These are phyloP conservation scores for Collybiopsis luxurians DNA, from an alignment of 768 basidiomycete genomes.

Conservation along the genomic window DNA sequence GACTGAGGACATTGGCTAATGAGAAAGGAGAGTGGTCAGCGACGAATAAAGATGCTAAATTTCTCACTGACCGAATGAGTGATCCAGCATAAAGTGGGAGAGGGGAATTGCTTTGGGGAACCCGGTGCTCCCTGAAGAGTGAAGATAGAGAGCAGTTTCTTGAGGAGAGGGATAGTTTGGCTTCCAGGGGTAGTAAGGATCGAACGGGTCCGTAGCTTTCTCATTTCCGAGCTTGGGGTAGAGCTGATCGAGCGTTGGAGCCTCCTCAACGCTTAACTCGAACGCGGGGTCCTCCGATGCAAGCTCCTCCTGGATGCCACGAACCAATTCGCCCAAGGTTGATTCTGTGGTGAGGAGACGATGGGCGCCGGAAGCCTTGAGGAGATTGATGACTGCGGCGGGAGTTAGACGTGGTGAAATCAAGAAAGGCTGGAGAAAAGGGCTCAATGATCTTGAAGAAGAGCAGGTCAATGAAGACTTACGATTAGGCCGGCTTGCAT, in stretches of 20 bases:
- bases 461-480: conserved; percentile 8
- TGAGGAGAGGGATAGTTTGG: conserved; percentile 10
- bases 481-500: conserved; percentile 34
- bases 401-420: conserved; percentile 20
- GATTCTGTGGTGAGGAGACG: conserved; percentile 13
- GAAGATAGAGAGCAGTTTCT: neutral
- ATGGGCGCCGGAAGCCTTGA: conserved; percentile 16
- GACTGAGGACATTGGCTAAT: neutral
- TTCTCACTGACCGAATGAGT: conserved; percentile 17
- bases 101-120: conserved; percentile 20
- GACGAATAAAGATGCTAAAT: neutral
- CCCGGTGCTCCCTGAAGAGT: conserved; percentile 9
- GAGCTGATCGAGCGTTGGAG: conserved; percentile 25
- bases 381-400: conserved; percentile 17
- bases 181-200: conserved; percentile 13
- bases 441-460: neutral
- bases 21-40: neutral
- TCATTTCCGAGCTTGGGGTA: conserved; percentile 29
- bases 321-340: conserved; percentile 12
- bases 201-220: conserved; percentile 12
- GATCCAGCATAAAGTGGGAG: conserved; percentile 11
- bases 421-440: conserved; percentile 18
- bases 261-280: conserved; percentile 23
- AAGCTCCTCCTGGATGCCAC: conserved; percentile 6
- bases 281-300: neutral